phyloP scores from a whole-genome alignment of 495 filamentous ascomycete species.

The Penicilliopsis zonata region DNA sequence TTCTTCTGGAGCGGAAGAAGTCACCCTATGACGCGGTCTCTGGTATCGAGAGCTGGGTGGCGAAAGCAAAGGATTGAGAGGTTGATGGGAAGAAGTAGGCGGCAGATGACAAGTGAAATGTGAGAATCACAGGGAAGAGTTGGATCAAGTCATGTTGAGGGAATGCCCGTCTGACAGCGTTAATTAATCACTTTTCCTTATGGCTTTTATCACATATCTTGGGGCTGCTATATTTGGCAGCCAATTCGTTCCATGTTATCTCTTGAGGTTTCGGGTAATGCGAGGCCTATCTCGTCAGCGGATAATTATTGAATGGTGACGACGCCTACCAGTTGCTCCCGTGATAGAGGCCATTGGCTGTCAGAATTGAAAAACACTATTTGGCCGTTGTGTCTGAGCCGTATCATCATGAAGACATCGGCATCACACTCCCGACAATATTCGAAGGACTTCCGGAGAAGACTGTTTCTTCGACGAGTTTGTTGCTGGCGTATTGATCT shows the following conservation, averaged over 20 bases:
- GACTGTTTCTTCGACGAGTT: background rate
- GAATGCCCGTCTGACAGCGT: too few relatives aligned
- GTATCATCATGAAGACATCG: too few relatives aligned
- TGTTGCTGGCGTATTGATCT: background rate
- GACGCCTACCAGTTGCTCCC: background rate
- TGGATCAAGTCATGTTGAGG: too few relatives aligned
- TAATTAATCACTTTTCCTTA: too few relatives aligned
- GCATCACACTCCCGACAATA: conserved; percentile 1
- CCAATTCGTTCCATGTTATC: background rate
- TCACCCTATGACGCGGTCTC: background rate
- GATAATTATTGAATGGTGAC: background rate
- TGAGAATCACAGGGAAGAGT: too few relatives aligned
- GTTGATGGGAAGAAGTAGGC: too few relatives aligned
- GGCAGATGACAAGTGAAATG: too few relatives aligned
- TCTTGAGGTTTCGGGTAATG: conserved; percentile 1
- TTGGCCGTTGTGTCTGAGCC: too few relatives aligned
- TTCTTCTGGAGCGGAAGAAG: background rate
- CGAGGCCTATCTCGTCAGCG: background rate
- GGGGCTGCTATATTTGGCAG: background rate
- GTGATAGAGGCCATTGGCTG: background rate
- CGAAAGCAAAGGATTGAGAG: too few relatives aligned
- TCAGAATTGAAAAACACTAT: too few relatives aligned
- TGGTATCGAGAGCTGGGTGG: background rate
- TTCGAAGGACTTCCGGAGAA: background rate
- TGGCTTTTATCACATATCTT: too few relatives aligned